Base-by-base conservation (phyloP, 2,329 filamentous ascomycete species). In the Ophiosphaerella herpotricha region DNA sequence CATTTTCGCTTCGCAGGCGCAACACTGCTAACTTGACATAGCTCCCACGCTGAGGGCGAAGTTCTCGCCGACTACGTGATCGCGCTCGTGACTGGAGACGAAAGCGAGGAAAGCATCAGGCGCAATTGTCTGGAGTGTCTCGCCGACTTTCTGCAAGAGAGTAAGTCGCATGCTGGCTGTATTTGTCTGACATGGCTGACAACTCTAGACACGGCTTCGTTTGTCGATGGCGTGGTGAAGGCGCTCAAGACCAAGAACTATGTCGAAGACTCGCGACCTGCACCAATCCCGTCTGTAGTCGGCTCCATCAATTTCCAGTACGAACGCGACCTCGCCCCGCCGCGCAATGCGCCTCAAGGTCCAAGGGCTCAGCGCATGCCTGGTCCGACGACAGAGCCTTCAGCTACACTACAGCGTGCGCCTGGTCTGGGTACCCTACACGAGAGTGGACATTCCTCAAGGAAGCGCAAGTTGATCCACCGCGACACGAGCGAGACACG, bases 11-110 rank as follows among this genome's bases (percentile, higher is more conserved):
- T 13, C 24, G 26, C 26, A 29, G 21, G 23, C 34, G n/a, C 21
- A 18, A 29, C 37, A 36, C 48, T 62, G 18, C 57, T 44, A 33
- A 29, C 26, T 8, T 29, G 26, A 4, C 11, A 35, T 42, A 90
- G 88, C 45, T 90, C 88, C 24, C 89, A 92, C 64, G 89, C 88
- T 43, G 90, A 94, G 68, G 83, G 86, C 29, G 89, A 91, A 64
- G 88, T 93, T 5, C 84, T 94, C 3, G 89, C 89, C 39, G 90
- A 94, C 63, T 94, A 92, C 68, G 87, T 93, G n/a, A 80, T 92
- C 54, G 89, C 88, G 6, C 81, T 94, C 16, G 76, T 93, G 39
- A 83, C 84, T 46, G 85, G 88, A 54, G 54, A 63, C 57, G 87
- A 86, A 54, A 79, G 84, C 43, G 76, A 81, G 35, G 79, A 80